These are phyloP conservation scores for Clarireedia hainanense DNA, from an alignment of 2,329 filamentous ascomycete species.

Conservation along the genomic window DNA sequence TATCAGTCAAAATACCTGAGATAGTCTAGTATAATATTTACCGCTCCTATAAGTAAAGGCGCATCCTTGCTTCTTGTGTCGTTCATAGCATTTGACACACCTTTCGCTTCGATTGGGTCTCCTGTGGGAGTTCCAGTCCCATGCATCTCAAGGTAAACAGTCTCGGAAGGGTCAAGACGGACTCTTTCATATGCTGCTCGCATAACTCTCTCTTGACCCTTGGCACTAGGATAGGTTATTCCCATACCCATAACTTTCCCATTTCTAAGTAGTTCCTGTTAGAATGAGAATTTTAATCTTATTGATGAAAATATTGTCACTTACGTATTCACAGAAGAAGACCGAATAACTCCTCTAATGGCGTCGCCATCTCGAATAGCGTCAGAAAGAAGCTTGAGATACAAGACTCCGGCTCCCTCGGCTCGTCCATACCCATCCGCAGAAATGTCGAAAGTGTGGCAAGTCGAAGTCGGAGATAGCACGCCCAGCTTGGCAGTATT, in stretches of 20 bases:
- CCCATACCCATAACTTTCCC: background rate
- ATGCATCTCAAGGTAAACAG: background rate
- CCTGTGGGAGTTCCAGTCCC: constrained; percentile 2
- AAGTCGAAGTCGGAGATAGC: constrained; percentile 1
- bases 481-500: constrained; percentile 30
- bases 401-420: constrained; percentile 35
- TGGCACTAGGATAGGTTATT: constrained; percentile 33
- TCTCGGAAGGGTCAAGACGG: background rate
- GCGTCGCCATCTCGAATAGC: constrained; percentile 35
- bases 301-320: background rate
- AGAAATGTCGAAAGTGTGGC: constrained; percentile 14
- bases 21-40: background rate
- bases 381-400: constrained; percentile 35
- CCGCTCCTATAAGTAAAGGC: background rate
- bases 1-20: too few species aligned
- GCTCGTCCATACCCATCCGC: constrained; percentile 36
- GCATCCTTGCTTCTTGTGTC: background rate
- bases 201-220: constrained; percentile 30
- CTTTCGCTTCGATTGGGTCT: background rate
- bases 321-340: constrained; percentile 1
- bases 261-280: too few species aligned
- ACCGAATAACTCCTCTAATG: constrained; percentile 37
- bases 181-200: constrained; percentile 5
- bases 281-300: too few species aligned
- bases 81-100: background rate